Percentiles rank a stretch among this genome's conserved stretches.
Evolutionary conservation across 768 basidiomycete genomes (phyloP).

Genomic region (Calocybe indica): DNA sequence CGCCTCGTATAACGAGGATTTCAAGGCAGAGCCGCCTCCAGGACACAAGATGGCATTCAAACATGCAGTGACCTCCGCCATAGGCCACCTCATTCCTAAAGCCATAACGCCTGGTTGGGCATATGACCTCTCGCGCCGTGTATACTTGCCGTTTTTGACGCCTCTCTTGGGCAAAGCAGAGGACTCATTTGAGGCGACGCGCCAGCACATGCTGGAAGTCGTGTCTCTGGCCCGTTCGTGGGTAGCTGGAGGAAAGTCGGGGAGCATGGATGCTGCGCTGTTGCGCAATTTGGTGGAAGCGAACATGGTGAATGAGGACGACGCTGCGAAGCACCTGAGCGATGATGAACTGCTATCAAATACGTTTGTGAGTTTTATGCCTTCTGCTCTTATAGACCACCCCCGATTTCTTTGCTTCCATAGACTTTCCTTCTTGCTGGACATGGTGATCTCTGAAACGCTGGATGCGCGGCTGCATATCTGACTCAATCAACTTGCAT

Average conservation of each 20-base stretch:
- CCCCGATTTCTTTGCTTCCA: background rate
- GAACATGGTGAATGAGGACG: constrained; percentile 32
- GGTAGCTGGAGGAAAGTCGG: constrained; percentile 19
- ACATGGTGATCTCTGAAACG: constrained; percentile 26
- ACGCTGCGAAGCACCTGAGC: constrained; percentile 23
- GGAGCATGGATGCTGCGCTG: constrained; percentile 27
- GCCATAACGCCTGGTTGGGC: constrained; percentile 28
- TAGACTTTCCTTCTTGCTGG: constrained; percentile 45
- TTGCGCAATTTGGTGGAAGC: constrained; percentile 41
- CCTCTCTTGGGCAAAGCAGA: constrained; percentile 19
- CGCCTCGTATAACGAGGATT: constrained; percentile 25
- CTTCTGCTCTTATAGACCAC: background rate
- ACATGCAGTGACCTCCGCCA: constrained; percentile 23
- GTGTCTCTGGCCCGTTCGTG: constrained; percentile 30
- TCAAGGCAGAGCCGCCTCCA: constrained; percentile 14
- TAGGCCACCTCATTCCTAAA: constrained; percentile 21
- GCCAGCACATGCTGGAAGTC: constrained; percentile 34
- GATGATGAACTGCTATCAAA: constrained; percentile 44
- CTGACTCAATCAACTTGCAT: background rate
- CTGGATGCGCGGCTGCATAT: background rate
- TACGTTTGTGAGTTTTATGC: constrained; percentile 32
- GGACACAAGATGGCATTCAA: constrained; percentile 30
- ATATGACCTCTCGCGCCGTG: constrained; percentile 18
- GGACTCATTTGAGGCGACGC: constrained; percentile 29
- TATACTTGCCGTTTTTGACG: constrained; percentile 30